phyloP scores from a whole-genome alignment of 2,329 filamentous ascomycete genomes.

The Epichloe brachyelytri region DNA sequence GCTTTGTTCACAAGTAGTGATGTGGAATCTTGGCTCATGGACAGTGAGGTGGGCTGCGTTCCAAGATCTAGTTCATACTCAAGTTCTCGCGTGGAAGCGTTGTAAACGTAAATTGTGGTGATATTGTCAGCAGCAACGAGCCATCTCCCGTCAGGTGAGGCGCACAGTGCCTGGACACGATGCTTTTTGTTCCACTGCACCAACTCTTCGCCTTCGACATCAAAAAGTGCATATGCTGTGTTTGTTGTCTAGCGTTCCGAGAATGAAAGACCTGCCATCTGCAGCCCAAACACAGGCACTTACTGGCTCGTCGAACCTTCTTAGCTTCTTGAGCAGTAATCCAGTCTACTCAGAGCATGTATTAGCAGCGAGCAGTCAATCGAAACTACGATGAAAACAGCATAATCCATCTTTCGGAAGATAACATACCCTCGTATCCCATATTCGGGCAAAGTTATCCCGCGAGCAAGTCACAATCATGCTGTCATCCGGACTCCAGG shows the following conservation, averaged over 20 bases:
- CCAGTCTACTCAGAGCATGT: conserved; percentile 39
- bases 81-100: conserved; percentile 60
- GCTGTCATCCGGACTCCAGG: conserved; percentile 86
- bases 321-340: conserved; percentile 46
- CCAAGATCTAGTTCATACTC: conserved; percentile 58
- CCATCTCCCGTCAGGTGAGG: conserved; percentile 67
- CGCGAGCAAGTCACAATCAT: conserved; percentile 75
- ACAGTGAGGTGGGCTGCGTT: conserved; percentile 62
- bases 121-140: conserved; percentile 66
- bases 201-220: conserved; percentile 45
- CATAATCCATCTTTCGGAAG: neutral
- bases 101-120: conserved; percentile 66
- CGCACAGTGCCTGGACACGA: conserved; percentile 72
- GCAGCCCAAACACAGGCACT: conserved; percentile 83
- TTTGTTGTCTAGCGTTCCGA: conserved; percentile 59
- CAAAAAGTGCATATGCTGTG: conserved; percentile 62
- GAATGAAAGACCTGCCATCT: conserved; percentile 64
- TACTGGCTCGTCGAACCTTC: conserved; percentile 68
- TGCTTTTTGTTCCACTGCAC: conserved; percentile 58
- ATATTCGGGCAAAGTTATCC: conserved; percentile 62
- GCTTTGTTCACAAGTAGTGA: conserved; percentile 72
- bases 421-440: conserved; percentile 52
- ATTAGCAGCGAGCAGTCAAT: neutral
- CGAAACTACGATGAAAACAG: neutral
- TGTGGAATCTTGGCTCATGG: conserved; percentile 68